These are phyloP conservation scores for Beta lomatogona DNA, from an alignment of 179 eudicot genomes.

Conservation along the genomic window DNA sequence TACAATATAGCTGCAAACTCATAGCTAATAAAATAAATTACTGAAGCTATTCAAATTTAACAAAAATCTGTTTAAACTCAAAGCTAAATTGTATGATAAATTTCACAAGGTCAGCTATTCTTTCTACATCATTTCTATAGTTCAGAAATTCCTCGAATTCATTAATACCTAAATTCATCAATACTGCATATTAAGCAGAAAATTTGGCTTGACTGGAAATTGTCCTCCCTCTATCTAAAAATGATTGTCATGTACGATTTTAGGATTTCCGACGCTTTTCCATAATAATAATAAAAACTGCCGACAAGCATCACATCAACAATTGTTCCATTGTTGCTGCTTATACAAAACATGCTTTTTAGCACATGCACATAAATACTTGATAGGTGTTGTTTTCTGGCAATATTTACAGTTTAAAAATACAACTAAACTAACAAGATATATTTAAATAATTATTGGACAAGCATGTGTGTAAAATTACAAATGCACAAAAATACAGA, in stretches of 20 bases:
- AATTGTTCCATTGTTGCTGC: neutral
- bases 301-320: neutral
- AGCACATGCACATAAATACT: neutral
- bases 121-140: too few species aligned
- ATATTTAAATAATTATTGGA: neutral
- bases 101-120: too few species aligned
- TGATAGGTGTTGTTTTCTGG: neutral
- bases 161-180: too few species aligned
- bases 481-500: neutral
- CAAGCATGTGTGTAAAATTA: neutral
- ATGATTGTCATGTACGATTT: too few species aligned
- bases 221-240: too few species aligned
- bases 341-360: neutral
- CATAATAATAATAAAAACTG: neutral
- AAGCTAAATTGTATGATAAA: too few species aligned
- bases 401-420: neutral
- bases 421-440: too few species aligned
- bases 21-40: neutral
- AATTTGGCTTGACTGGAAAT: too few species aligned
- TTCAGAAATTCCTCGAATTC: too few species aligned
- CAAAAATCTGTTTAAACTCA: neutral
- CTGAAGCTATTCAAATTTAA: neutral
- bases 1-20: neutral
- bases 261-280: neutral
- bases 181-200: too few species aligned